Conservation (phyloP, 805 yeast species). For the Torulaspora indica region DNA sequence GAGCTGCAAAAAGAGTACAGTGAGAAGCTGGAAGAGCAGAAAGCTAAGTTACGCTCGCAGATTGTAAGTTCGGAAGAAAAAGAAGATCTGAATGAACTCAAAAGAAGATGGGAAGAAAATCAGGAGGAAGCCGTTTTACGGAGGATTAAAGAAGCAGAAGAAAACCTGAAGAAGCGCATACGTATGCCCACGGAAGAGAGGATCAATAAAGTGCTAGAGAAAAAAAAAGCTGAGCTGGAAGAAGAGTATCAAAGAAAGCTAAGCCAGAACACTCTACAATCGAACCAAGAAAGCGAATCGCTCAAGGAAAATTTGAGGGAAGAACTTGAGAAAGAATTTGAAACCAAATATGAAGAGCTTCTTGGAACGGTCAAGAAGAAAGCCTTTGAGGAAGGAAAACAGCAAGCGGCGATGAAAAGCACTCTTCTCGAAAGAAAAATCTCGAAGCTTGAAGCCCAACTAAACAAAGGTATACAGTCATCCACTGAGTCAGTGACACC, state of each 20-base stretch:
- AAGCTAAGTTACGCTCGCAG: constrained; percentile 9
- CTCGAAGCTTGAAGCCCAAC: constrained; percentile 29
- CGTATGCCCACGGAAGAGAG: constrained; percentile 47
- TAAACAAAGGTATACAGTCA: constrained; percentile 3
- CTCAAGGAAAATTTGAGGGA: constrained; percentile 10
- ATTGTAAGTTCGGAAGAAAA: not conserved
- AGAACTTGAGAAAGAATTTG: constrained; percentile 22
- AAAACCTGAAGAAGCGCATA: constrained; percentile 46
- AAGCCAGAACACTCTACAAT: constrained; percentile 12
- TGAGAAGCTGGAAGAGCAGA: constrained; percentile 26
- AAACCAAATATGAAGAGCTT: constrained; percentile 19
- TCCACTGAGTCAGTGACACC: not conserved
- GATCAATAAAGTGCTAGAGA: constrained; percentile 52
- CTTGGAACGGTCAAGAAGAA: constrained; percentile 22
- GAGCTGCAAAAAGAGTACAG: constrained; percentile 22
- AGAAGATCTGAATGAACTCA: constrained; percentile 19
- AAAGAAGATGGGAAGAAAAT: constrained; percentile 38
- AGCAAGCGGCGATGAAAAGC: constrained; percentile 32
- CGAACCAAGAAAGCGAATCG: constrained; percentile 8
- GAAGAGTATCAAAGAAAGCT: constrained; percentile 23
- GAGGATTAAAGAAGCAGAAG: constrained; percentile 41
- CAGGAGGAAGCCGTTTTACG: constrained; percentile 28
- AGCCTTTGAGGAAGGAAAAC: constrained; percentile 34
- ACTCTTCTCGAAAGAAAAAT: constrained; percentile 31
- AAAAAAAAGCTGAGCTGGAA: constrained; percentile 33